phyloP scores from a whole-genome alignment of 2,329 filamentous ascomycete species.

The Zymoseptoria ardabiliae region DNA sequence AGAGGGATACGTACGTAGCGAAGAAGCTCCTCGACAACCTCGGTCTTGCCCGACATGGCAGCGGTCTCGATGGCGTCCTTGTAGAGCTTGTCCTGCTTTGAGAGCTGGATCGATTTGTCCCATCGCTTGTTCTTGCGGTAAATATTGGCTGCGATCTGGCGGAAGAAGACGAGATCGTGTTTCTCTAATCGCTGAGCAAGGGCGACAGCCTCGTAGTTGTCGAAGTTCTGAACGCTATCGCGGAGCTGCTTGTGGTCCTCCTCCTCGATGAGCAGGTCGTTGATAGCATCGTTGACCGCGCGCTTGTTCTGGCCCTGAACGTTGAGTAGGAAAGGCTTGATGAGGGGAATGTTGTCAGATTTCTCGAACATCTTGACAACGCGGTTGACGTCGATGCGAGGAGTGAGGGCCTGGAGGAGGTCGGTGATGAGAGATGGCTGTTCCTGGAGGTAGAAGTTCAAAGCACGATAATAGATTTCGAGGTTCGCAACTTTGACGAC shows the following conservation, averaged over 20 bases:
- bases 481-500: constrained; percentile 95
- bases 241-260: constrained; percentile 98
- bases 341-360: constrained; percentile 93
- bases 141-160: constrained; percentile 94
- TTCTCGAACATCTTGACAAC: constrained; percentile 99
- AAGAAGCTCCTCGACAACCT: constrained; percentile 90
- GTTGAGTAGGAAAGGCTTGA: constrained; percentile 97
- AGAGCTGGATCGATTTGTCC: constrained; percentile 97
- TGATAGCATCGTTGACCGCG: constrained; percentile 95
- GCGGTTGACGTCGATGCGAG: constrained; percentile 93
- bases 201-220: constrained; percentile 96
- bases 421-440: constrained; percentile 95
- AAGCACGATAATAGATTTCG: constrained; percentile 95
- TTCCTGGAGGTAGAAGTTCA: constrained; percentile 97
- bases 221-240: constrained; percentile 96
- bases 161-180: constrained; percentile 98
- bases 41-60: constrained; percentile 80
- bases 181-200: constrained; percentile 89
- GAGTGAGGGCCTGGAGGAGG: constrained; percentile 81
- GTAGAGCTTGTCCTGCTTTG: constrained; percentile 98
- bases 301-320: constrained; percentile 98
- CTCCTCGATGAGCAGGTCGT: constrained; percentile 94
- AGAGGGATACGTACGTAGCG: constrained; percentile 83
- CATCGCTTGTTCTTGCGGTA: constrained; percentile 99
- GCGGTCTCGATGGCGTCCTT: constrained; percentile 98